Conservation (phyloP, 2,329 filamentous ascomycete genomes). For the Dactylellina sp. region DNA sequence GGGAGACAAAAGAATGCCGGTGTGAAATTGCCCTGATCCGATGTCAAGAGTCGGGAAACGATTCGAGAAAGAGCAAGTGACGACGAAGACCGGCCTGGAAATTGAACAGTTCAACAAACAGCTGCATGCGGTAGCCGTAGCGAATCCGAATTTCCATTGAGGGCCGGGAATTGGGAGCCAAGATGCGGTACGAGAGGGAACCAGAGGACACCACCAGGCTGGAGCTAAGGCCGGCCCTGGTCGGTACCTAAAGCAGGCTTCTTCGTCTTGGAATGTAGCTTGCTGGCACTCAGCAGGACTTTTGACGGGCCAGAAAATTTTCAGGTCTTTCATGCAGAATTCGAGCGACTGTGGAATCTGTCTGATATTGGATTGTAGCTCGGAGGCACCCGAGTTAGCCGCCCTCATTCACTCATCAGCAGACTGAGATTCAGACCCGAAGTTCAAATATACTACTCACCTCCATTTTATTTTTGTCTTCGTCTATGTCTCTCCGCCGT, state of each 20-base stretch:
- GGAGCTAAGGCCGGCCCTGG: slow-evolving; percentile 12
- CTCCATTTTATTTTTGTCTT: no score
- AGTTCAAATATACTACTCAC: no score
- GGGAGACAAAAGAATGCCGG: background rate
- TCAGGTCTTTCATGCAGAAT: slow-evolving; percentile 23
- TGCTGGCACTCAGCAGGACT: slow-evolving; percentile 28
- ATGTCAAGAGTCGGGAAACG: background rate
- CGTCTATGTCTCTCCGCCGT: no score
- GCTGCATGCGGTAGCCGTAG: no score
- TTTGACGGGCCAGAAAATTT: no score
- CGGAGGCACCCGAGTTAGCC: slow-evolving; percentile 8
- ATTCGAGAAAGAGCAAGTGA: no score
- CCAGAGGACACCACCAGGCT: background rate
- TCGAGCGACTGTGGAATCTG: background rate
- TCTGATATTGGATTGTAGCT: background rate
- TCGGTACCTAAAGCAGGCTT: background rate
- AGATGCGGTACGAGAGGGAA: no score
- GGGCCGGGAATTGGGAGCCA: background rate
- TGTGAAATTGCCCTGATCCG: background rate
- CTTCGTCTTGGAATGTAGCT: slow-evolving; percentile 16
- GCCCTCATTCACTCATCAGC: slow-evolving; percentile 3
- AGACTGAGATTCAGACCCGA: background rate
- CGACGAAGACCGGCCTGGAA: no score
- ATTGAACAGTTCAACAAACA: no score
- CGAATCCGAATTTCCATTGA: background rate